Percentiles rank a stretch among this genome's conserved stretches.
phyloP scores from a whole-genome alignment of 2,329 filamentous ascomycete genomes.

The Arthrobotrys pseudoclavata region DNA sequence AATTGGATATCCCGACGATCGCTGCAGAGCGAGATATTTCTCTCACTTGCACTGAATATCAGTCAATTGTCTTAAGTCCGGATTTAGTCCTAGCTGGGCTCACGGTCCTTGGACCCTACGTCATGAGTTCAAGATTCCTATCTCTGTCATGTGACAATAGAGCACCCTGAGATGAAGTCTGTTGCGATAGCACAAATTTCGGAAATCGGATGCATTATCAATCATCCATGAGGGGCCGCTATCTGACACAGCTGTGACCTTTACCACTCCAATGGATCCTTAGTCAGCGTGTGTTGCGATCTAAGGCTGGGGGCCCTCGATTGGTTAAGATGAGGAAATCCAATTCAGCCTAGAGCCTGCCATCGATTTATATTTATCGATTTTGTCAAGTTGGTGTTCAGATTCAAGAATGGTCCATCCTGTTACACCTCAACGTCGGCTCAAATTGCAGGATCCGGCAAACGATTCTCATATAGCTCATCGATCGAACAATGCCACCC shows the following conservation, averaged over 20 bases:
- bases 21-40: constrained; percentile 22
- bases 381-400: neutral
- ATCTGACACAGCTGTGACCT: neutral
- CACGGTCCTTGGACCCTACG: neutral
- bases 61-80: constrained; percentile 19
- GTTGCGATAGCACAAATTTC: neutral
- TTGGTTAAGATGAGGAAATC: neutral
- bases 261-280: neutral
- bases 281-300: constrained; percentile 1
- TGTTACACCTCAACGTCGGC: neutral
- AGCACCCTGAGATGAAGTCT: neutral
- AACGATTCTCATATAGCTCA: neutral
- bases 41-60: constrained; percentile 3
- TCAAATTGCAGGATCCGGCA: neutral
- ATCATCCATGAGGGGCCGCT: neutral
- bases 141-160: neutral
- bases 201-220: neutral
- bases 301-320: neutral
- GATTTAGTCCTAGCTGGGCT: neutral
- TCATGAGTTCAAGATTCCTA: constrained; percentile 9
- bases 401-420: neutral
- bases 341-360: neutral
- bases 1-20: constrained; percentile 29
- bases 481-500: neutral
- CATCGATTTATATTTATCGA: neutral